phyloP scores from a whole-genome alignment of 1,139 yeast genomes.

The Sugiyamaella sp. region DNA sequence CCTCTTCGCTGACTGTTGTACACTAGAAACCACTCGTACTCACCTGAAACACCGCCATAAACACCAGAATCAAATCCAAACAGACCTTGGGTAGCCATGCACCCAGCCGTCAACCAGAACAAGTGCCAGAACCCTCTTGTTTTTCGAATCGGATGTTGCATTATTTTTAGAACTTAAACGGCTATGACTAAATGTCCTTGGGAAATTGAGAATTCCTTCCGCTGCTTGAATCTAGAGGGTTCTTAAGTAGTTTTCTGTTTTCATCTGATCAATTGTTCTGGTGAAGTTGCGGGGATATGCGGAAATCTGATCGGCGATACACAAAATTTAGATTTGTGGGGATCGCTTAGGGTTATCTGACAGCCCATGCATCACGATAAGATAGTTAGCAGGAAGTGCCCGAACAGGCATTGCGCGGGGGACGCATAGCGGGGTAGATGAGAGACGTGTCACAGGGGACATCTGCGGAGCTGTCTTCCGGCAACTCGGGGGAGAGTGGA shows the following conservation, averaged over 20 bases:
- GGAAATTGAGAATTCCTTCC: background rate
- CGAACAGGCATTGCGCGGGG: constrained; percentile 7
- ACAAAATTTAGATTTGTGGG: background rate
- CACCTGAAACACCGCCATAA: constrained; percentile 21
- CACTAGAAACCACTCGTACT: background rate
- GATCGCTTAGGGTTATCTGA: background rate
- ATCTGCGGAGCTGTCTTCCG: too few species aligned
- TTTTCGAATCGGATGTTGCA: constrained; percentile 21
- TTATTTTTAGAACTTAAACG: background rate
- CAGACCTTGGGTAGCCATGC: constrained; percentile 22
- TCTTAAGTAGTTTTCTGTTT: constrained; percentile 16
- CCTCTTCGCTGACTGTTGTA: background rate
- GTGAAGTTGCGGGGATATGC: constrained; percentile 17
- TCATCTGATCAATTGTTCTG: constrained; percentile 2
- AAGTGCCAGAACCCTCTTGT: constrained; percentile 21
- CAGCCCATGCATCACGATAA: background rate
- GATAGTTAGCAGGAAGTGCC: too few species aligned
- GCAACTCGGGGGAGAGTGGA: too few species aligned
- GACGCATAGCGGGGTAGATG: constrained; percentile 13
- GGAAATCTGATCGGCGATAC: constrained; percentile 7
- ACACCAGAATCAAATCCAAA: constrained; percentile 20
- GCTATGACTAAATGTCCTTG: background rate
- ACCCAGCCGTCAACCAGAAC: constrained; percentile 22
- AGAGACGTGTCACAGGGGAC: too few species aligned
- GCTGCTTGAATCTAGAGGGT: background rate